Evolutionary conservation across 345 rosid species (phyloP).

Genomic region (Euphorbia lathyris): DNA sequence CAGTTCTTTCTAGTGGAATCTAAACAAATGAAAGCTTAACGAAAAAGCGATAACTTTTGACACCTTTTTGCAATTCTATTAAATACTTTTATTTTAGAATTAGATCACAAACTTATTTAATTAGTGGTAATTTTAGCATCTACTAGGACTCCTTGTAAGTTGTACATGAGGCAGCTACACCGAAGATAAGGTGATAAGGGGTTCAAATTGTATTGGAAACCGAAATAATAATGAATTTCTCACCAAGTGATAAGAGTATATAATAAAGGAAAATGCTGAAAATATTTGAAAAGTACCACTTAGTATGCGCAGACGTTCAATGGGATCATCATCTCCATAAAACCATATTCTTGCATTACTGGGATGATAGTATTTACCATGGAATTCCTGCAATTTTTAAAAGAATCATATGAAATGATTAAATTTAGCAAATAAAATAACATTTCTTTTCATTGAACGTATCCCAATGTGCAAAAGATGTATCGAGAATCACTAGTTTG

Average conservation of each 20-base stretch:
- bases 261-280: not conserved
- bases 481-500: too few relatives aligned
- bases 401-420: constrained; percentile 7
- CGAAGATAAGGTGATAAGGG: not conserved
- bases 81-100: not conserved
- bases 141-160: not conserved
- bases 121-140: not conserved
- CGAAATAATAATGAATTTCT: too few relatives aligned
- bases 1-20: not conserved
- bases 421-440: not conserved
- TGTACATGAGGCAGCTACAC: not conserved
- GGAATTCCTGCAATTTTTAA: constrained; percentile 67
- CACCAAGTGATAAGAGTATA: too few relatives aligned
- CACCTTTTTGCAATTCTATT: not conserved
- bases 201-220: not conserved
- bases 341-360: constrained; percentile 98
- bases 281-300: constrained; percentile 51
- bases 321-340: constrained; percentile 91
- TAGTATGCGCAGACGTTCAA: constrained; percentile 71
- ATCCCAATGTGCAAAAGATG: too few relatives aligned
- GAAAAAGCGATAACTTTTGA: not conserved
- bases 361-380: constrained; percentile 83
- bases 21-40: not conserved
- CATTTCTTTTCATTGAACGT: not conserved
- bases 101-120: not conserved